Base-by-base conservation (phyloP, 768 basidiomycete genomes). In the Lyophyllum atratum region DNA sequence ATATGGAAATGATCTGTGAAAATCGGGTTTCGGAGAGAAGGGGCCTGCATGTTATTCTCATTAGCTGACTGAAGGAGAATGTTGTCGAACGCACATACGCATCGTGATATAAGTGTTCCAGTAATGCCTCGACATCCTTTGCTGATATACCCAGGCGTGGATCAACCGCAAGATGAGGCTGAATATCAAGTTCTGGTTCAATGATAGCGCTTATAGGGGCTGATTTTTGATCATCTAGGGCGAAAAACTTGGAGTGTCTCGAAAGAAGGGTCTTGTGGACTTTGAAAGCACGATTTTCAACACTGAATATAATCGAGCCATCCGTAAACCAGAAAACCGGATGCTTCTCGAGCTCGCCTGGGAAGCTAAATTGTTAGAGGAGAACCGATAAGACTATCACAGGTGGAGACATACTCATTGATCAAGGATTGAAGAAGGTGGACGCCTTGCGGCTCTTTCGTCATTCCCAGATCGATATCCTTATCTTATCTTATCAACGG, bases 41-140 rank as follows among this genome's bases (percentile, higher is more conserved):
- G 17, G 81, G 80, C 19, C 87, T 87, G 66, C 40, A 52, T 14
- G n/a, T 42, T 10, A 14, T 28, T 31, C 2, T 24, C 21, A 24
- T 26, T 37, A 52, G 15, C 37, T 6, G 34, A 6, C 9, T 24
- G 17, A 34, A 47, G 10, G 40, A 33, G 34, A 17, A 51, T 19
- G 37, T 49, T 12, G 2, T n/a, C 26, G 19, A 19, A 55, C 45
- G 26, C 37, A 81, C 85, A 77, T 70, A 90, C 89, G 68, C 68
- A 64, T 89, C 84, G 64, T 88, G 84, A 65, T 90, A 90, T 28
- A 90, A 64, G 70, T 88, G 81, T 56, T 78, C 77, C n/a, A 90
- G 70, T 47, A 91, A 67, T 1, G 73, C 75, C 47, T 81, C 80
- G 6, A 88, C 76, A 65, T 90, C 87, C 42, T 68, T 64, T 17